Evolutionary conservation across 768 basidiomycete genomes (phyloP).

Genomic region (Hydnomerulius pinastri): DNA sequence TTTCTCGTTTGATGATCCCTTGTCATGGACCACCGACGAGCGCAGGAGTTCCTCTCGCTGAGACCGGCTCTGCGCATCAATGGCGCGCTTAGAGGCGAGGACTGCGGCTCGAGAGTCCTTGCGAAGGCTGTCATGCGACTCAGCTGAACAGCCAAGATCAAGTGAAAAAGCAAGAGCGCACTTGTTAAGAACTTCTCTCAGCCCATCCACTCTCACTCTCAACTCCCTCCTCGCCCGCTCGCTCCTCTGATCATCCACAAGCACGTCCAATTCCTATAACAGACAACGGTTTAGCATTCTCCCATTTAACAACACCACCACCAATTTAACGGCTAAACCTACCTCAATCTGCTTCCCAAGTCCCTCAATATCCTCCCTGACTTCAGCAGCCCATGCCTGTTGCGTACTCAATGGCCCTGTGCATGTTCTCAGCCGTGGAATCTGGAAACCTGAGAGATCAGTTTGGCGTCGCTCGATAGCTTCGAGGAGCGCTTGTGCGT

Average conservation of each 20-base stretch:
- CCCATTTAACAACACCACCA: not conserved
- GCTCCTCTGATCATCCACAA: slow-evolving; percentile 72
- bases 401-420: slow-evolving; percentile 69
- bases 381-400: slow-evolving; percentile 70
- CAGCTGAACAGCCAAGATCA: not conserved
- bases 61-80: slow-evolving; percentile 61
- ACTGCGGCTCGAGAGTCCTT: slow-evolving; percentile 68
- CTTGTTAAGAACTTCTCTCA: slow-evolving; percentile 50
- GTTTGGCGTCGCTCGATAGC: slow-evolving; percentile 54
- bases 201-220: slow-evolving; percentile 49
- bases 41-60: slow-evolving; percentile 70
- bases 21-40: slow-evolving; percentile 51
- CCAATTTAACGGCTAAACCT: slow-evolving; percentile 34
- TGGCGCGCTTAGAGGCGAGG: slow-evolving; percentile 70
- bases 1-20: slow-evolving; percentile 53
- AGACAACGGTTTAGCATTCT: not conserved
- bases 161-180: slow-evolving; percentile 35
- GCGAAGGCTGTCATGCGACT: slow-evolving; percentile 46
- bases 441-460: slow-evolving; percentile 69
- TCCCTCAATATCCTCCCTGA: slow-evolving; percentile 72
- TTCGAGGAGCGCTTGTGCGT: slow-evolving; percentile 50
- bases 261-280: slow-evolving; percentile 61
- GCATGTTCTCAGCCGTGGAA: slow-evolving; percentile 73
- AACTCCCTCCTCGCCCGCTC: slow-evolving; percentile 52
- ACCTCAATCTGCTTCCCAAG: slow-evolving; percentile 67